phyloP scores from a whole-genome alignment of 1,284 basidiomycete genomes.

The Irpex sp. region DNA sequence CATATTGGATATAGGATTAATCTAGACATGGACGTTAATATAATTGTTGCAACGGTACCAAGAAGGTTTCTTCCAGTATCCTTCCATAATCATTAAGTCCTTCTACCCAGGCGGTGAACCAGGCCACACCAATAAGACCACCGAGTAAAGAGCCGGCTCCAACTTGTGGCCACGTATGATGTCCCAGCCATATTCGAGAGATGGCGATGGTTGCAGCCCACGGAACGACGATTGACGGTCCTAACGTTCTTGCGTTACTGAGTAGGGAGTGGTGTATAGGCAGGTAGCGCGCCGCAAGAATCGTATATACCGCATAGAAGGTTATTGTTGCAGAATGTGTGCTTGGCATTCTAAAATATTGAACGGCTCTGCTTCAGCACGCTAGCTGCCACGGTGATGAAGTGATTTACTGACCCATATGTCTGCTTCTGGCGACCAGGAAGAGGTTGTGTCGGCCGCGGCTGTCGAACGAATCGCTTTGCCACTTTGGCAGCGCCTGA shows the following conservation, averaged over 20 bases:
- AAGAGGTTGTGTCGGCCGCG: constrained; percentile 63
- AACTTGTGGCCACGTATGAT: constrained; percentile 85
- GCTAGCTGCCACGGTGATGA: constrained; percentile 5
- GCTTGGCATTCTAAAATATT: constrained; percentile 80
- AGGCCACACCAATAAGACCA: constrained; percentile 58
- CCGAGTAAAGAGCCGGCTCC: constrained; percentile 75
- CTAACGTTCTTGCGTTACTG: constrained; percentile 45
- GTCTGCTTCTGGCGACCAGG: constrained; percentile 54
- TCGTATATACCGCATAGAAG: constrained; percentile 77
- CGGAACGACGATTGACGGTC: constrained; percentile 57
- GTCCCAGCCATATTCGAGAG: constrained; percentile 84
- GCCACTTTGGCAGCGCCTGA: constrained; percentile 73
- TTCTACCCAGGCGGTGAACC: constrained; percentile 70
- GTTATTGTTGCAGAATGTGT: constrained; percentile 86
- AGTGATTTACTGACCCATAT: constrained; percentile 64
- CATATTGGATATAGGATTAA: neutral
- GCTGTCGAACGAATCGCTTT: constrained; percentile 76
- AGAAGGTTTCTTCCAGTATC: constrained; percentile 18
- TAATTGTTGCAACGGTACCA: neutral
- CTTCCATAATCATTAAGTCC: constrained; percentile 34
- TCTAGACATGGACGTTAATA: neutral
- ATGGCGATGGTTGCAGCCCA: constrained; percentile 66
- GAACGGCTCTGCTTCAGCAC: neutral
- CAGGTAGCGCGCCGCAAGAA: constrained; percentile 64
- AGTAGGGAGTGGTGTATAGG: constrained; percentile 58